Percentiles rank a stretch among this genome's conserved stretches.
These are phyloP conservation scores for Alternaria viburni DNA, from an alignment of 2,329 filamentous ascomycete species.

Conservation along the genomic window DNA sequence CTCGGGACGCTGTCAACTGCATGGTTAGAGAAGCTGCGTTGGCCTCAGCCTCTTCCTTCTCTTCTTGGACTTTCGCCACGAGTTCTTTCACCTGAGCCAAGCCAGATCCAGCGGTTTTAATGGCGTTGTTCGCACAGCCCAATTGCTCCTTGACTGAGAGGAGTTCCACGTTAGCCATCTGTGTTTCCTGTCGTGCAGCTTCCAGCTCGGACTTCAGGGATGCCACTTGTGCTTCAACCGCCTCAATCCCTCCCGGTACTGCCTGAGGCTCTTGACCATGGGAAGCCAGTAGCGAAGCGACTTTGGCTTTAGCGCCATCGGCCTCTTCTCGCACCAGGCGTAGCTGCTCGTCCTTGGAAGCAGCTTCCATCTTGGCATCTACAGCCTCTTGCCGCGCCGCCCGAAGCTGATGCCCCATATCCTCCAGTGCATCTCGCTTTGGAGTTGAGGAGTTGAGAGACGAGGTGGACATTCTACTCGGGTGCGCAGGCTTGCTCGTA, in stretches of 20 bases:
- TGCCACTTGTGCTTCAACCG: not conserved
- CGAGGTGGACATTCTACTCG: not conserved
- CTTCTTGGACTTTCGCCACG: not conserved
- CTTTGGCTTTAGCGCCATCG: not conserved
- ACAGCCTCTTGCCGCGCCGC: not conserved
- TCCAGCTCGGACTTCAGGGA: not conserved
- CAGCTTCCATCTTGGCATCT: not conserved
- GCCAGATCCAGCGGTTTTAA: not conserved
- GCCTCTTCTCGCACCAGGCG: not conserved
- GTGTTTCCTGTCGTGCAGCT: not conserved
- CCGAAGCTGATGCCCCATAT: not conserved
- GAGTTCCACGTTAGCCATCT: not conserved
- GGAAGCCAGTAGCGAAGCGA: not conserved
- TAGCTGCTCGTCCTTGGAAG: not conserved
- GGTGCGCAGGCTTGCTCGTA: not conserved
- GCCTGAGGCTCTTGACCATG: not conserved
- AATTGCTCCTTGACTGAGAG: not conserved
- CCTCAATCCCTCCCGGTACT: not conserved
- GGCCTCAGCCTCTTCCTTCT: not conserved
- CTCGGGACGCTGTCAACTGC: not conserved
- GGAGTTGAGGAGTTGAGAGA: not conserved
- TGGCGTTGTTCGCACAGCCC: not conserved
- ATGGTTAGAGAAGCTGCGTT: not conserved
- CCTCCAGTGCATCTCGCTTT: not conserved
- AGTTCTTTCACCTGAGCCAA: not conserved